A percentile compares a stretch with the other conserved stretches of the same genome.
Evolutionary conservation across 164 flowering plant species (phyloP).

Genomic region (Magnolia changhungtana): DNA sequence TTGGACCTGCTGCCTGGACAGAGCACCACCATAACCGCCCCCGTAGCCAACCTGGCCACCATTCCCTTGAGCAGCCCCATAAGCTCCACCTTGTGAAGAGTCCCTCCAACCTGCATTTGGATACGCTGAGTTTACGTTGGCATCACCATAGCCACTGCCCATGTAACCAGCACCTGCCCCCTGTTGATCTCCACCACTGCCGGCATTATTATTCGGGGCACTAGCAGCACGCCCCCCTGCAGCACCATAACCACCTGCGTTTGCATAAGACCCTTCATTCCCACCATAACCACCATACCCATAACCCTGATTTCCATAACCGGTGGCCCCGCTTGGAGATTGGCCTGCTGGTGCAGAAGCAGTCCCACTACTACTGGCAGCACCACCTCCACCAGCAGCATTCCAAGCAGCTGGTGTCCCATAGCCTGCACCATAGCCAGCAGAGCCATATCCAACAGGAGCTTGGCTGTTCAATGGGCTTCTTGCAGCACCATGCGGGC

Average conservation of each 20-base stretch:
- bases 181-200: constrained; percentile 43
- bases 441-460: constrained; percentile 74
- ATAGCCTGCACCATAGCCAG: constrained; percentile 56
- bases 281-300: constrained; percentile 82
- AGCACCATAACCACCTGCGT: constrained; percentile 54
- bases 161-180: constrained; percentile 54
- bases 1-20: constrained; percentile 59
- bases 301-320: constrained; percentile 76
- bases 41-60: constrained; percentile 65
- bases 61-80: constrained; percentile 45
- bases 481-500: constrained; percentile 65
- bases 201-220: constrained; percentile 39
- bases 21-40: constrained; percentile 63
- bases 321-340: constrained; percentile 67
- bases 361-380: constrained; percentile 37
- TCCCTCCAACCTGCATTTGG: constrained; percentile 69
- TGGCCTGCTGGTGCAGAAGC: constrained; percentile 62
- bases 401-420: constrained; percentile 36
- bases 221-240: constrained; percentile 55
- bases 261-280: constrained; percentile 64
- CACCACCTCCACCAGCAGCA: constrained; percentile 37
- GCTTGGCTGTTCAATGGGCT: constrained; percentile 69
- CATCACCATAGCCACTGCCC: constrained; percentile 67
- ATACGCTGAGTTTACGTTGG: constrained; percentile 53
- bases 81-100: constrained; percentile 59